A percentile compares a stretch with the other conserved stretches of the same genome.
phyloP scores from a whole-genome alignment of 306 rosid species.

The Inga oerstediana region DNA sequence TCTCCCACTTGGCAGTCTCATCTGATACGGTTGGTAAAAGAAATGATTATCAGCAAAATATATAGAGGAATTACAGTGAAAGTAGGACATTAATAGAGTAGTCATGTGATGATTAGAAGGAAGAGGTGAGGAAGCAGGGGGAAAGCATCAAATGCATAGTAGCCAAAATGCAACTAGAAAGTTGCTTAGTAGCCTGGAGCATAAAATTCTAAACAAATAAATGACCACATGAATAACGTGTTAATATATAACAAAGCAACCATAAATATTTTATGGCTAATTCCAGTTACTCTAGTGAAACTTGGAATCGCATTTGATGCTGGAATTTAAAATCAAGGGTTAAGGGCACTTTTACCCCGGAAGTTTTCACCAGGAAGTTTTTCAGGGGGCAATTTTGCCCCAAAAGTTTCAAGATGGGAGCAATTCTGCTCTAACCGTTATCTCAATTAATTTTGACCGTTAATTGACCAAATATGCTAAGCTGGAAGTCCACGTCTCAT shows the following conservation, averaged over 20 bases:
- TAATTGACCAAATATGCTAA: too few species aligned
- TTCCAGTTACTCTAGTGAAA: conserved; percentile 7
- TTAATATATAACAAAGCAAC: background rate
- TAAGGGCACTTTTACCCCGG: too few species aligned
- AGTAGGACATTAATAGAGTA: background rate
- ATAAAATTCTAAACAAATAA: conserved; percentile 11
- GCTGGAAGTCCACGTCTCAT: too few species aligned
- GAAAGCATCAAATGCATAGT: background rate
- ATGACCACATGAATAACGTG: background rate
- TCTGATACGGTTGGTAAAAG: conserved; percentile 38
- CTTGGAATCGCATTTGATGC: background rate
- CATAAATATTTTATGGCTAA: background rate
- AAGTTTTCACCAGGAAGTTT: too few species aligned
- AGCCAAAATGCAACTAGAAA: background rate
- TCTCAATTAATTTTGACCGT: too few species aligned
- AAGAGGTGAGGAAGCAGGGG: background rate
- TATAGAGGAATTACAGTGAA: background rate
- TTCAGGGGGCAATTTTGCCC: too few species aligned
- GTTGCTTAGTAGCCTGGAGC: background rate
- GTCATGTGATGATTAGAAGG: background rate
- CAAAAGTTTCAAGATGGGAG: too few species aligned
- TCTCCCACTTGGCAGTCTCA: conserved; percentile 97
- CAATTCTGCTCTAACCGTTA: too few species aligned
- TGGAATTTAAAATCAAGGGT: background rate
- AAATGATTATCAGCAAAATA: background rate